Conservation (phyloP, 2,329 filamentous ascomycete species). For the Aureobasidium uvarum region DNA sequence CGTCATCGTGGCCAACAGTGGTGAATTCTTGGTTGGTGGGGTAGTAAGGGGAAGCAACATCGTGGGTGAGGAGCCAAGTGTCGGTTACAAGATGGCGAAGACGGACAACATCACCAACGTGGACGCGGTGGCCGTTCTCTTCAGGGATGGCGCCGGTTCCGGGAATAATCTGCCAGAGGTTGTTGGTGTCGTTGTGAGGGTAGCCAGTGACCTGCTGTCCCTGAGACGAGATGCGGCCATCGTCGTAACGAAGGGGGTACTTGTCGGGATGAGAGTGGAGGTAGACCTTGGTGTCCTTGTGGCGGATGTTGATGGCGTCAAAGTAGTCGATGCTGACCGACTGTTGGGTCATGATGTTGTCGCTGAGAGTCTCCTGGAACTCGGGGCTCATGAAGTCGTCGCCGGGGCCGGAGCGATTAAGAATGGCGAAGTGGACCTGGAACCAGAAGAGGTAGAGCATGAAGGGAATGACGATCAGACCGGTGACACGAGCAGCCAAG, state of each 20-base stretch:
- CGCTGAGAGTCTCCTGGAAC: conserved; percentile 94
- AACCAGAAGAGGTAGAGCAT: conserved; percentile 99
- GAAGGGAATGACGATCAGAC: conserved; percentile 87
- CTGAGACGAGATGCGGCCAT: conserved; percentile 95
- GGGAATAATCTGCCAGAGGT: conserved; percentile 93
- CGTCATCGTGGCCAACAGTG: conserved; percentile 70
- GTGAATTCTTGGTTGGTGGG: conserved; percentile 99
- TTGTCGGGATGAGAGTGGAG: conserved; percentile 87
- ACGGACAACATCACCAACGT: conserved; percentile 80
- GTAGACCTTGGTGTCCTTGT: conserved; percentile 97
- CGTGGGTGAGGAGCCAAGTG: conserved; percentile 83
- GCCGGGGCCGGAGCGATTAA: conserved; percentile 83
- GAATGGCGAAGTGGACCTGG: conserved; percentile 95
- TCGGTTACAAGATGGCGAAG: conserved; percentile 85
- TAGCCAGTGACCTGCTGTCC: conserved; percentile 97
- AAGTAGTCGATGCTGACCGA: conserved; percentile 86
- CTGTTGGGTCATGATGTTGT: conserved; percentile 89
- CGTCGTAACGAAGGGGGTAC: conserved; percentile 94
- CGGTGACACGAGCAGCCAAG: conserved; percentile 81
- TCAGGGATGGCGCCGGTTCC: conserved; percentile 52
- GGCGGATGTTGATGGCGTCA: conserved; percentile 79
- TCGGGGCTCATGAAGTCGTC: conserved; percentile 99
- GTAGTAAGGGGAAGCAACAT: conserved; percentile 93
- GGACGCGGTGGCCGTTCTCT: conserved; percentile 63
- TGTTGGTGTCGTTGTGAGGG: conserved; percentile 98